phyloP scores from a whole-genome alignment of 2,329 filamentous ascomycete species.

The Lasiodiplodia citricola region DNA sequence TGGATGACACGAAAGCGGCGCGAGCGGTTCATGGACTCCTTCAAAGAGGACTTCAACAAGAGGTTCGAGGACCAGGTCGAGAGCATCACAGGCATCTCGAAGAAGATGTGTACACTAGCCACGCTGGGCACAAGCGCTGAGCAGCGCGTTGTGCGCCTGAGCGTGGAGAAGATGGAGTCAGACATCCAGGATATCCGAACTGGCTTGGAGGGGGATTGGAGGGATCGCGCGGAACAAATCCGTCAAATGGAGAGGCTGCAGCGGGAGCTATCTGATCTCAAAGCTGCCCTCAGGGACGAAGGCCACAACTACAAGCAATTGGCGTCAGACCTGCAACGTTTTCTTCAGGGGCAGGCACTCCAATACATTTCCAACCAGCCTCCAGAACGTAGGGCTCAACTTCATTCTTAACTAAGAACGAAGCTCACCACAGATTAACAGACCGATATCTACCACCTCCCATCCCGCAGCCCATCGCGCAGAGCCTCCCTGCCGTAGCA shows the following conservation, averaged over 20 bases:
- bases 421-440: no score
- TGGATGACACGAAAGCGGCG: slow-evolving; percentile 32
- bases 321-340: neutral
- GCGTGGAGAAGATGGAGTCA: neutral
- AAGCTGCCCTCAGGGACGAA: neutral
- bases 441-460: no score
- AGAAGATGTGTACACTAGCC: slow-evolving; percentile 13
- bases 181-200: neutral
- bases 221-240: neutral
- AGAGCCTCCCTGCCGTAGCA: no score
- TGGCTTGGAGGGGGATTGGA: neutral
- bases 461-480: no score
- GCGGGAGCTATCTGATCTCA: neutral
- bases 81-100: slow-evolving; percentile 28
- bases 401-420: no score
- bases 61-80: slow-evolving; percentile 31
- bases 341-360: neutral
- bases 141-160: slow-evolving; percentile 18
- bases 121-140: slow-evolving; percentile 15
- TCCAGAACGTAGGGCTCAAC: no score
- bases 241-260: neutral
- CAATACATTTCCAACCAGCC: no score
- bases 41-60: slow-evolving; percentile 32
- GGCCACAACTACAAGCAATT: neutral
- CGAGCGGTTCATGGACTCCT: slow-evolving; percentile 29